These are phyloP conservation scores for Fonsecaea pedrosoi DNA, from an alignment of 2,329 filamentous ascomycete species.

Conservation along the genomic window DNA sequence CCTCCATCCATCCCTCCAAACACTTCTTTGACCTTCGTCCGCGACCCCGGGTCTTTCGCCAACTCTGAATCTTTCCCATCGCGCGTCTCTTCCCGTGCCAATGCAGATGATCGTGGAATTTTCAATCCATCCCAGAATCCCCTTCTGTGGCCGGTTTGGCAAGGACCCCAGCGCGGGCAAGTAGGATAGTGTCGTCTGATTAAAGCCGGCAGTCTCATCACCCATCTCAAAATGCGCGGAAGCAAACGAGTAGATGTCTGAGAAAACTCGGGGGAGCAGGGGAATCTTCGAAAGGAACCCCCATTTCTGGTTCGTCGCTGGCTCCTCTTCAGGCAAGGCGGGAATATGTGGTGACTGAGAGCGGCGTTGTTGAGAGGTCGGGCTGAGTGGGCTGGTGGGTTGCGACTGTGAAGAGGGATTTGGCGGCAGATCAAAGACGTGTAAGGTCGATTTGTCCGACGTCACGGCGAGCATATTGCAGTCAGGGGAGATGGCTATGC, in stretches of 20 bases:
- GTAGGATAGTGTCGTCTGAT: slow-evolving; percentile 46
- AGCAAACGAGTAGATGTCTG: slow-evolving; percentile 85
- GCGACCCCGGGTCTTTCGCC: slow-evolving; percentile 58
- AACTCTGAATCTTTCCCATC: slow-evolving; percentile 87
- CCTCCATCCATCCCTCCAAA: slow-evolving; percentile 81
- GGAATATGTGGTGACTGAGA: slow-evolving; percentile 37
- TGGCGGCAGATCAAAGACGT: slow-evolving; percentile 86
- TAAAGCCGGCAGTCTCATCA: slow-evolving; percentile 64
- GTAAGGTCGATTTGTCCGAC: slow-evolving; percentile 94
- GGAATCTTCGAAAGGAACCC: slow-evolving; percentile 83
- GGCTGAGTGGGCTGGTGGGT: slow-evolving; percentile 45
- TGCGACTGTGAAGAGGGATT: slow-evolving; percentile 48
- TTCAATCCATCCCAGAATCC: slow-evolving; percentile 81
- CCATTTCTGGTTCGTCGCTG: slow-evolving; percentile 72
- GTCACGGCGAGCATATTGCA: slow-evolving; percentile 84
- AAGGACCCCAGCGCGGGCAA: slow-evolving; percentile 60
- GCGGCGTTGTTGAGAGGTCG: slow-evolving; percentile 44
- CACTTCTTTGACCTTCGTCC: slow-evolving; percentile 70
- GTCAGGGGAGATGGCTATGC: slow-evolving; percentile 83
- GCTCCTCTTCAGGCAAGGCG: slow-evolving; percentile 50
- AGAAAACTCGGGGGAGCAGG: slow-evolving; percentile 83
- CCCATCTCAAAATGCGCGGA: slow-evolving; percentile 82
- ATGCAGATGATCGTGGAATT: slow-evolving; percentile 76
- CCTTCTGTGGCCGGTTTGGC: slow-evolving; percentile 72
- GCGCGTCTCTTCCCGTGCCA: slow-evolving; percentile 77